Conservation (phyloP, 1,284 basidiomycete species). For the Apiotrichum mycotoxinovorans region DNA sequence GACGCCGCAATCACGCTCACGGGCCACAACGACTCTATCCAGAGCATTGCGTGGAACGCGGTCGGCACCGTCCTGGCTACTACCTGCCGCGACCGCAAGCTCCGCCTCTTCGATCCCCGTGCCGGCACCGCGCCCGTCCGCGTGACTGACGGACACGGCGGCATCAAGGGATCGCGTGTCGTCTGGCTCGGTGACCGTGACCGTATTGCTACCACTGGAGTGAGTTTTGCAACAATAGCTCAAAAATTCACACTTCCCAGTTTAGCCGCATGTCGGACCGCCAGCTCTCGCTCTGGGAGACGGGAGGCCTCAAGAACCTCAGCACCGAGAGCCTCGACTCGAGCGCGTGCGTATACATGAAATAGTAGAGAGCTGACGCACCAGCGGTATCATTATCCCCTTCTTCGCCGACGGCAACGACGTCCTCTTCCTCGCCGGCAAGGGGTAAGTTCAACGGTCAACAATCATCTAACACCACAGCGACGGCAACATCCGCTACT, state of each 20-base stretch:
- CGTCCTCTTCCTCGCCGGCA: slow-evolving; percentile 79
- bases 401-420: slow-evolving; percentile 92
- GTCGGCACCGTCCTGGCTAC: slow-evolving; percentile 68
- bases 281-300: slow-evolving; percentile 84
- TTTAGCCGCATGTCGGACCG: slow-evolving; percentile 94
- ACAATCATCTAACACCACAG: slow-evolving; percentile 47
- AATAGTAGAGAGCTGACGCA: background rate
- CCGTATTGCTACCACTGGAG: slow-evolving; percentile 82
- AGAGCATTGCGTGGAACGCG: slow-evolving; percentile 78
- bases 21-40: slow-evolving; percentile 84
- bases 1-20: slow-evolving; percentile 59
- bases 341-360: slow-evolving; percentile 55
- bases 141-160: slow-evolving; percentile 79
- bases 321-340: slow-evolving; percentile 80
- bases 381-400: slow-evolving; percentile 85
- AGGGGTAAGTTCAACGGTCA: slow-evolving; percentile 46
- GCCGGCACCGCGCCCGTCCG: slow-evolving; percentile 74
- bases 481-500: slow-evolving; percentile 93
- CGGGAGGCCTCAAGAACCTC: slow-evolving; percentile 64
- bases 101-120: slow-evolving; percentile 85
- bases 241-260: slow-evolving; percentile 9
- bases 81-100: slow-evolving; percentile 87
- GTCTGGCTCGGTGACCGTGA: slow-evolving; percentile 88
- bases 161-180: slow-evolving; percentile 88
- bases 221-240: slow-evolving; percentile 15